These are phyloP conservation scores for Fusarium anguioides DNA, from an alignment of 2,329 filamentous ascomycete species.

Conservation along the genomic window DNA sequence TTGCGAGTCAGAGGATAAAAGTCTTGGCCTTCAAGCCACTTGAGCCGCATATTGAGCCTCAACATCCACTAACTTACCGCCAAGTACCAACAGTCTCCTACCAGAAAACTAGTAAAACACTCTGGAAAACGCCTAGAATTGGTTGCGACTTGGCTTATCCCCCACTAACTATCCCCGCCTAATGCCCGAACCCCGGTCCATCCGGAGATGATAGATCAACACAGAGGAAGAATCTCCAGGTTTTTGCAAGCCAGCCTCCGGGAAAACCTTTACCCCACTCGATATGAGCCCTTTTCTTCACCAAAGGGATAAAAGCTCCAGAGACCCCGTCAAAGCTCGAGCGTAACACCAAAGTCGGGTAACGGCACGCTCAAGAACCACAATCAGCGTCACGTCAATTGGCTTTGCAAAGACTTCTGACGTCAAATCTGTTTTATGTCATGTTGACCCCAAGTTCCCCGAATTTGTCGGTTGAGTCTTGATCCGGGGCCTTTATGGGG, in stretches of 20 bases:
- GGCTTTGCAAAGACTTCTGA: not conserved
- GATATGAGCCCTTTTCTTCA: constrained; percentile 17
- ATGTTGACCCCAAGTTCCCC: not conserved
- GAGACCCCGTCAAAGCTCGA: constrained; percentile 8
- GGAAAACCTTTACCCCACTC: constrained; percentile 18
- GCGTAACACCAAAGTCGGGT: constrained; percentile 9
- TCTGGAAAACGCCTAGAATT: not conserved
- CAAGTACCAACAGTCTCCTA: not conserved
- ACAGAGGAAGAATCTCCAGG: not conserved
- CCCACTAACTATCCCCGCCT: not conserved
- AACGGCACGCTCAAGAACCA: constrained; percentile 13
- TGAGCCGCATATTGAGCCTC: constrained; percentile 20
- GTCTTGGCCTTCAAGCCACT: constrained; percentile 1
- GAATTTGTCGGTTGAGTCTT: constrained; percentile 11
- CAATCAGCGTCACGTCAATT: not conserved
- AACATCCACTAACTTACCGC: constrained; percentile 4
- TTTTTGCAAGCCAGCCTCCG: not conserved
- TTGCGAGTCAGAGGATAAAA: not conserved
- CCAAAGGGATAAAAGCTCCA: constrained; percentile 21
- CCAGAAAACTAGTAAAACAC: not conserved
- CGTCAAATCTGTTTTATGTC: not conserved
- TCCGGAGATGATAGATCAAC: constrained; percentile 22
- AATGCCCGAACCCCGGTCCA: constrained; percentile 12
- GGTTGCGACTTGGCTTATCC: not conserved
- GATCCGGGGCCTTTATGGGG: constrained; percentile 14